A percentile compares a stretch with the other conserved stretches of the same genome.
Evolutionary conservation across 1,284 basidiomycete genomes (phyloP).

Genomic region (Austroboletus olivaceoglutinosus): DNA sequence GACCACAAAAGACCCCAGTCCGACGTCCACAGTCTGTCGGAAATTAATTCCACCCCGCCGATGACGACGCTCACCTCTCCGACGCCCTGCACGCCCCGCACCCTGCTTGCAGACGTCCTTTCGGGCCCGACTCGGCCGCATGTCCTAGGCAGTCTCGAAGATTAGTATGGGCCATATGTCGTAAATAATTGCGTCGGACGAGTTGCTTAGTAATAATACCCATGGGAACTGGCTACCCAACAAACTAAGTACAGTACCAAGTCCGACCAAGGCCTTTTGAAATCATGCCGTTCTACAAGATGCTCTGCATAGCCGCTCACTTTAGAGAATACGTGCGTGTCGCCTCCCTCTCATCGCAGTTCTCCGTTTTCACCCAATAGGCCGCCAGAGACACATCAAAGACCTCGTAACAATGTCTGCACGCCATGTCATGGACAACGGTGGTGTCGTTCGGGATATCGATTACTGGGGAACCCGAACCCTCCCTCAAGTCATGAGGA

Average conservation of each 20-base stretch:
- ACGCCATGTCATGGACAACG: slow-evolving; percentile 69
- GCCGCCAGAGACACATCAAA: slow-evolving; percentile 65
- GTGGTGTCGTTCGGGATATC: slow-evolving; percentile 79
- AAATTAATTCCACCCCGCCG: slow-evolving; percentile 29
- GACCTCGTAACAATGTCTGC: slow-evolving; percentile 75
- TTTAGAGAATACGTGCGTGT: slow-evolving; percentile 65
- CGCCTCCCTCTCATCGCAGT: background rate
- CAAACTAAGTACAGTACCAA: too few relatives aligned
- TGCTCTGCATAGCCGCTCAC: slow-evolving; percentile 76
- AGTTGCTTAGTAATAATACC: slow-evolving; percentile 1
- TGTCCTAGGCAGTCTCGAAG: background rate
- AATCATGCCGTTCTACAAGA: slow-evolving; percentile 77
- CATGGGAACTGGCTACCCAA: background rate
- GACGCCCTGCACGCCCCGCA: background rate
- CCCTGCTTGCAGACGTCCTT: background rate
- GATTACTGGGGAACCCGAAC: slow-evolving; percentile 73
- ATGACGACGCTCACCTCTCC: background rate
- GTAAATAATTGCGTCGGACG: background rate
- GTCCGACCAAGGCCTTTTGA: background rate
- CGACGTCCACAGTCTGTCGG: slow-evolving; percentile 16
- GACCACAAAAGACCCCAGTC: background rate
- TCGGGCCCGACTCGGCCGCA: background rate
- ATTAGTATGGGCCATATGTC: background rate
- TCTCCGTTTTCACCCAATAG: slow-evolving; percentile 1
- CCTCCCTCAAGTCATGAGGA: slow-evolving; percentile 75